These are phyloP conservation scores for Hypoxylon sp. DNA, from an alignment of 2,329 filamentous ascomycete genomes.

Conservation along the genomic window DNA sequence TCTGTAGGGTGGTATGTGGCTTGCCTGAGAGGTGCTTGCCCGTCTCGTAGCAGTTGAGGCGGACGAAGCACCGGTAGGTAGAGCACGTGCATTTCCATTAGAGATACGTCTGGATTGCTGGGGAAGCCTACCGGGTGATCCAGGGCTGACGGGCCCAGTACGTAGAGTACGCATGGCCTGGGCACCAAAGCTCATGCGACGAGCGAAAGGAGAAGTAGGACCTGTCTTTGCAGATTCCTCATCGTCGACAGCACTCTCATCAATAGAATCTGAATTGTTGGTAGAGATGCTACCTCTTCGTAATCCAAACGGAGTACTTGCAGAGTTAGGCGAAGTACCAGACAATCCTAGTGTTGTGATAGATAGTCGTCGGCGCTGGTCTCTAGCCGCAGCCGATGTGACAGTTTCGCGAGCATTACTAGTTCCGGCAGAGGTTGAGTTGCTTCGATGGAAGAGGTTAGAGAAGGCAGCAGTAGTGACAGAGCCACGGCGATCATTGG, in stretches of 20 bases:
- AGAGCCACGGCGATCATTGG: conserved; percentile 66
- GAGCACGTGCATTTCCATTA: conserved; percentile 48
- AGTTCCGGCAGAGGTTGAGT: conserved; percentile 64
- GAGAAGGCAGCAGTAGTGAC: conserved; percentile 71
- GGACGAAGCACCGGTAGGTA: conserved; percentile 58
- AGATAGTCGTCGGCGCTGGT: conserved; percentile 78
- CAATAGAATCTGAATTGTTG: conserved; percentile 73
- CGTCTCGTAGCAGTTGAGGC: conserved; percentile 55
- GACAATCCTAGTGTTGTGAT: conserved; percentile 82
- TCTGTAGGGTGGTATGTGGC: conserved; percentile 70
- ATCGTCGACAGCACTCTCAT: conserved; percentile 82
- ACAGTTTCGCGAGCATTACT: conserved; percentile 47
- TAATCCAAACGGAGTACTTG: conserved; percentile 64
- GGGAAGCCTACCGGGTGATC: conserved; percentile 73
- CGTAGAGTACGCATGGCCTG: conserved; percentile 82
- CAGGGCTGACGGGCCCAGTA: conserved; percentile 71
- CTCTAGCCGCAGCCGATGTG: conserved; percentile 49
- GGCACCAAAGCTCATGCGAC: conserved; percentile 91
- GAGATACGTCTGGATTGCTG: conserved; percentile 50
- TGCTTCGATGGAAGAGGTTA: conserved; percentile 72
- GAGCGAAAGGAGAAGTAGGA: conserved; percentile 81
- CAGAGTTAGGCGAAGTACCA: conserved; percentile 74
- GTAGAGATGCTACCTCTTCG: conserved; percentile 80
- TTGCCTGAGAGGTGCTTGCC: conserved; percentile 67
- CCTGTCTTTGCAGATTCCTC: conserved; percentile 72